Base-by-base conservation (phyloP, 2,329 filamentous ascomycete species). In the Emmonsiellopsis sp. region DNA sequence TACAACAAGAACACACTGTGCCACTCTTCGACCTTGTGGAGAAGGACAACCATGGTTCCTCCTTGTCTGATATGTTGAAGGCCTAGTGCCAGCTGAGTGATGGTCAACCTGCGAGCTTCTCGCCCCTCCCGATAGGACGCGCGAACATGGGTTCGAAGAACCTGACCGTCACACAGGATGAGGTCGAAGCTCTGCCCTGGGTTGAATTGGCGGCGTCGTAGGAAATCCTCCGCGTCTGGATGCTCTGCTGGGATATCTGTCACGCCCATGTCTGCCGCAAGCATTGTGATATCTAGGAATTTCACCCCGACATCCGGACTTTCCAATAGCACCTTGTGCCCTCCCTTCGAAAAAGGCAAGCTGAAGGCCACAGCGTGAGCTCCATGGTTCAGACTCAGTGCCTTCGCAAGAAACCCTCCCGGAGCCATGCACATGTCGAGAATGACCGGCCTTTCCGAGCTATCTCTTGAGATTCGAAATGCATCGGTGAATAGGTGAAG, bases 351-450 rank as follows among this genome's bases (percentile, higher is more conserved):
- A 0, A 51, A 8, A 0, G 76, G 73, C 1, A 81, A 63, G 33
- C 61, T 78, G 53, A 80, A 70, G 0, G 66, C 71, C 1, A 58
- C 63, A 13, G 69, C 60, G 14, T 63, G 62, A 2, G 74, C 66
- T 0, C 47, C 36, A 0, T 64, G 71, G 48, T 74, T 75, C 9
- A 58, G 55, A 3, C 61, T 37, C 31, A 79, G 56, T 0, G 70
- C 70, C 7, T 62, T 64, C 0, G 58, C 55, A 2, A 76, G 62
- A 57, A 79, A 83, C 1, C 75, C 79, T 4, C 79, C 79, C 0
- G 79, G 79, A 0, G 79, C 79, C 67, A 77, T 74, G 61, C 79
- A 80, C 56, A 80, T 68, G 57, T 83, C 79, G 1, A 83, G 71
- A 17, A 82, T 58, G 33, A 45, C 51, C 9, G 45, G 45, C 8